Percentiles rank a stretch among this genome's conserved stretches.
Evolutionary conservation across 2,329 filamentous ascomycete genomes (phyloP).

Genomic region (Cylindrodendrum hubeiense): DNA sequence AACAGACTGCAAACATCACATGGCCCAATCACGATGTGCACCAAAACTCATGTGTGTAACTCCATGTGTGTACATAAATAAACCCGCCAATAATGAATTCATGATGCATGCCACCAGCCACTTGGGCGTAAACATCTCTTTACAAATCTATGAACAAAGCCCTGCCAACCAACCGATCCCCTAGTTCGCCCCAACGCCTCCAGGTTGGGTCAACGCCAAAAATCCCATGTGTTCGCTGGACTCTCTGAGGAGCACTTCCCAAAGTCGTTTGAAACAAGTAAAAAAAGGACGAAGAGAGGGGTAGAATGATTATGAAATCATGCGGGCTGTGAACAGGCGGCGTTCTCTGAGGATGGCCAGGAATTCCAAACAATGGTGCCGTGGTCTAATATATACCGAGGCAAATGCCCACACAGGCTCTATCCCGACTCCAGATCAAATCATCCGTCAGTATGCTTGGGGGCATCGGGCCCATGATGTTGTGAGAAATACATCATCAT

Average conservation of each 20-base stretch:
- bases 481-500: neutral
- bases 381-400: conserved; percentile 24
- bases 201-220: conserved; percentile 34
- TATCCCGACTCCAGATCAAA: conserved; percentile 12
- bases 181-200: conserved; percentile 38
- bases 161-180: conserved; percentile 29
- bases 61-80: neutral
- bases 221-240: conserved; percentile 29
- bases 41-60: neutral
- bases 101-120: conserved; percentile 34
- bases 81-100: conserved; percentile 33
- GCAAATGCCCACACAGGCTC: conserved; percentile 14
- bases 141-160: conserved; percentile 41
- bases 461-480: neutral
- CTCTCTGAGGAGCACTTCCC: conserved; percentile 29
- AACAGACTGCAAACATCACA: neutral
- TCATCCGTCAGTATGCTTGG: conserved; percentile 4
- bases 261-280: conserved; percentile 28
- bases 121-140: conserved; percentile 36
- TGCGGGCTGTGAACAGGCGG: neutral
- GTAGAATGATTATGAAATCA: conserved; percentile 10
- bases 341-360: conserved; percentile 7
- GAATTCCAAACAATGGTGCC: conserved; percentile 12
- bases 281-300: conserved; percentile 30
- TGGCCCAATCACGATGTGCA: neutral